A percentile compares a stretch with the other conserved stretches of the same genome.
These are phyloP conservation scores for Penicillium manginii DNA, from an alignment of 495 filamentous ascomycete genomes.

Conservation along the genomic window DNA sequence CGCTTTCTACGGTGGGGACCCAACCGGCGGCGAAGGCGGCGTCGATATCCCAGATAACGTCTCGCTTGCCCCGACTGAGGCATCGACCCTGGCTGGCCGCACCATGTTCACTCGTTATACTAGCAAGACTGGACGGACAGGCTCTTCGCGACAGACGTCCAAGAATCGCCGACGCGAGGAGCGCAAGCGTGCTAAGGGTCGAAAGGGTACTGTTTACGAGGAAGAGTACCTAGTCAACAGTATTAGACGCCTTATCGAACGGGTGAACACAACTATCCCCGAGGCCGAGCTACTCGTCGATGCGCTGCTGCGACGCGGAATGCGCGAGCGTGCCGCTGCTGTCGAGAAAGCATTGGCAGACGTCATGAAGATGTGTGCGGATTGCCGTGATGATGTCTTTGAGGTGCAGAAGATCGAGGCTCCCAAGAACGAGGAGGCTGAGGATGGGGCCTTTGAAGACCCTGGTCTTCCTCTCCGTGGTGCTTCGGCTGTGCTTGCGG, in stretches of 20 bases:
- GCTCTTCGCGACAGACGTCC: slow-evolving; percentile 70
- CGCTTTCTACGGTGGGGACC: slow-evolving; percentile 74
- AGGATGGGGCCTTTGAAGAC: slow-evolving; percentile 24
- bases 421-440: slow-evolving; percentile 9
- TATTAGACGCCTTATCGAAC: slow-evolving; percentile 79
- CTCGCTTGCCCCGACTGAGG: slow-evolving; percentile 83
- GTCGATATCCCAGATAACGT: slow-evolving; percentile 87
- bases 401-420: slow-evolving; percentile 25
- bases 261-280: slow-evolving; percentile 68
- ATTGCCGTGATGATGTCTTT: slow-evolving; percentile 71
- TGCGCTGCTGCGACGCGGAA: slow-evolving; percentile 73
- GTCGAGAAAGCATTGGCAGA: slow-evolving; percentile 73
- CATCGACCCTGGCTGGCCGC: slow-evolving; percentile 68
- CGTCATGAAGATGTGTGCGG: slow-evolving; percentile 68
- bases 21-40: slow-evolving; percentile 51
- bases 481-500: slow-evolving; percentile 43
- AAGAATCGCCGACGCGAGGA: slow-evolving; percentile 87
- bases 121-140: slow-evolving; percentile 77
- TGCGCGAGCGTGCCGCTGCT: slow-evolving; percentile 83
- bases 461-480: slow-evolving; percentile 33
- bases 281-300: slow-evolving; percentile 76
- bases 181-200: slow-evolving; percentile 89
- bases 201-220: slow-evolving; percentile 96
- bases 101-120: slow-evolving; percentile 94
- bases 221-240: slow-evolving; percentile 94